phyloP scores from a whole-genome alignment of 768 basidiomycete genomes.

The Tylopilus felleus region DNA sequence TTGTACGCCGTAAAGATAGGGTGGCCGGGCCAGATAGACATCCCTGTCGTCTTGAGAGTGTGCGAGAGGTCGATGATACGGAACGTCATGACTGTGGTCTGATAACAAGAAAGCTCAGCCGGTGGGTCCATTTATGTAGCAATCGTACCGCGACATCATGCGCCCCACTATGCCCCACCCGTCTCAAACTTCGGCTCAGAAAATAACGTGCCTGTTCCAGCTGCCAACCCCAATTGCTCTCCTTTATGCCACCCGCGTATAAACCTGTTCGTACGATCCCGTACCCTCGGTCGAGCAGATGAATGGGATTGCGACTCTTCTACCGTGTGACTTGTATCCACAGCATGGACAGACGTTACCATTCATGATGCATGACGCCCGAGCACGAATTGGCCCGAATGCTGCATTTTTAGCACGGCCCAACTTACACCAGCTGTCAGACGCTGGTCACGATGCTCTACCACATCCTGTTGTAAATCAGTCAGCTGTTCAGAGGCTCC shows the following conservation, averaged over 20 bases:
- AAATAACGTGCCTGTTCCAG: not conserved
- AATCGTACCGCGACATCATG: not conserved
- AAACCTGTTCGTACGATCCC: not conserved
- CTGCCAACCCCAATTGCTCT: not conserved
- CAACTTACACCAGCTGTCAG: not conserved
- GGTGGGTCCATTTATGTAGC: not conserved
- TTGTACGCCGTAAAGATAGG: constrained; percentile 15
- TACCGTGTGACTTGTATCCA: not conserved
- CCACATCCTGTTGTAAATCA: not conserved
- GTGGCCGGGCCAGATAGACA: constrained; percentile 26
- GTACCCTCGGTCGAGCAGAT: too few species aligned
- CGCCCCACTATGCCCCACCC: not conserved
- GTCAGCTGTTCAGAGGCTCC: not conserved
- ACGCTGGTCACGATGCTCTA: not conserved
- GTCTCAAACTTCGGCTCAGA: not conserved
- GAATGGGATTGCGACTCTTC: not conserved
- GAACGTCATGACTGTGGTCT: constrained; percentile 6
- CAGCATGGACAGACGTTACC: not conserved
- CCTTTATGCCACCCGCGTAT: not conserved
- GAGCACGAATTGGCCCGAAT: not conserved
- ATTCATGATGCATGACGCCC: not conserved
- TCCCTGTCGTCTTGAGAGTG: constrained; percentile 15
- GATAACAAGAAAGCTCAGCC: not conserved
- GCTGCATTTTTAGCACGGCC: not conserved
- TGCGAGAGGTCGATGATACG: constrained; percentile 25